Conservation (phyloP, 2,329 filamentous ascomycete genomes). For the Cercospora zeae-maydis region DNA sequence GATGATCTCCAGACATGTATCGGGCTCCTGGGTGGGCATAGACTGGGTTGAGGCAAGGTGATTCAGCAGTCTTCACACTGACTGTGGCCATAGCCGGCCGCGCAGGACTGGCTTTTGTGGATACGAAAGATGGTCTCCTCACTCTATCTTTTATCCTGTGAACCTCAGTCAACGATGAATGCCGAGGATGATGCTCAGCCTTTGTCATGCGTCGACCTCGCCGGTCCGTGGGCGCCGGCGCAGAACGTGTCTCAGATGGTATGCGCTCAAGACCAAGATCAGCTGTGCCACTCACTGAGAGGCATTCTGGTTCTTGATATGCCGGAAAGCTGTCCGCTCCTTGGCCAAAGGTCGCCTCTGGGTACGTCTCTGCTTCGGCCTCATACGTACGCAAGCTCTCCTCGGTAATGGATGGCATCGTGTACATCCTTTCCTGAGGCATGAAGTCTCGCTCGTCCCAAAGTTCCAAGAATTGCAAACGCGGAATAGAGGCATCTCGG, state of each 20-base stretch:
- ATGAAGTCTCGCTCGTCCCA: neutral
- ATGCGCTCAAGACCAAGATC: neutral
- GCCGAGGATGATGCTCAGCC: constrained; percentile 13
- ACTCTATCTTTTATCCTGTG: constrained; percentile 14
- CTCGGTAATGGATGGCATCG: constrained; percentile 4
- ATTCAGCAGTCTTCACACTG: constrained; percentile 22
- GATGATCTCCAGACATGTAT: neutral
- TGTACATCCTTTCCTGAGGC: neutral
- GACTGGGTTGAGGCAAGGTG: constrained; percentile 21
- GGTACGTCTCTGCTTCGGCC: neutral
- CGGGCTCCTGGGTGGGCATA: constrained; percentile 17
- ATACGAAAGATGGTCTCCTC: constrained; percentile 13
- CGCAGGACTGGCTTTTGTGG: constrained; percentile 20
- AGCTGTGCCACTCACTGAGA: neutral
- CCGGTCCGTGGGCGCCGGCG: constrained; percentile 1
- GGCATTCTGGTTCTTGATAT: neutral
- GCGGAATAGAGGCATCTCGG: neutral
- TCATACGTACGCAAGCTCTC: constrained; percentile 5
- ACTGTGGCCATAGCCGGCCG: constrained; percentile 25
- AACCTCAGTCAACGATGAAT: constrained; percentile 20
- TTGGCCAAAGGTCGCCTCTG: neutral
- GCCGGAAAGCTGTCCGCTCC: neutral
- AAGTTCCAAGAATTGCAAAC: neutral
- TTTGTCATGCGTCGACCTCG: constrained; percentile 15
- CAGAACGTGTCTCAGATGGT: constrained; percentile 3